Evolutionary conservation across 2,329 filamentous ascomycete species (phyloP), one percentile per base, ranked within the genome.

Genomic region (Fusarium zealandicum): DNA sequence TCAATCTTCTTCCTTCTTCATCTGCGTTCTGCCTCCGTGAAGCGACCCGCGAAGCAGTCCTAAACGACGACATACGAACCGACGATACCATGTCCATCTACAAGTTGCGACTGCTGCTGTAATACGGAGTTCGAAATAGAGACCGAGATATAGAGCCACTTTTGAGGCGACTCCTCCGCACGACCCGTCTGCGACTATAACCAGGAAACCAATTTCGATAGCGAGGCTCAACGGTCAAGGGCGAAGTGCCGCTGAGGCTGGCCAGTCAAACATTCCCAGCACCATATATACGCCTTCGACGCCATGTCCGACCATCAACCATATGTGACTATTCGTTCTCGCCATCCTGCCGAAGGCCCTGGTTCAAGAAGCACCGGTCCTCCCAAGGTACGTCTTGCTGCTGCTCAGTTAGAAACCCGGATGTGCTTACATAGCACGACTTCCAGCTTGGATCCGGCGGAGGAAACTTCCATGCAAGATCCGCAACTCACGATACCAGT

Each of bases 401-500:
- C 27, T 44, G 30, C 37, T 35, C 20, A 28, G 16, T 14, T 12
- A 39, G n/a, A 14, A 36, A 25, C 6, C 18, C 11, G 30, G 22
- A 12, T 38, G 27, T 48, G 49, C 65, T 68, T 53, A 68, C 57
- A 65, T 35, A 11, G 25, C 14, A 51, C 48, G 8, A 17, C 41
- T 40, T 12, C 16, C 40, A 68, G 65, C 42, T 57, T 43, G 52
- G 48, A 32, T 32, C 52, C 9, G 59, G 53, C 36, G 55, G 54
- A 49, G 60, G 57, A 22, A 69, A 71, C 35, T 63, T 64, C 9
- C 59, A 64, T 55, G 59, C 69, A 14, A 72, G 71, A 60, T 74
- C 72, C 36, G 72, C 81, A 16, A 85, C 82, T 12, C 82, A 85
- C 65, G 82, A 85, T 65, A 82, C 78, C 38, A 82, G 82, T 64